Evolutionary conservation across 2,329 filamentous ascomycete genomes (phyloP), one percentile per base, ranked within the genome.

Genomic region (Dactylonectria macrodidyma): DNA sequence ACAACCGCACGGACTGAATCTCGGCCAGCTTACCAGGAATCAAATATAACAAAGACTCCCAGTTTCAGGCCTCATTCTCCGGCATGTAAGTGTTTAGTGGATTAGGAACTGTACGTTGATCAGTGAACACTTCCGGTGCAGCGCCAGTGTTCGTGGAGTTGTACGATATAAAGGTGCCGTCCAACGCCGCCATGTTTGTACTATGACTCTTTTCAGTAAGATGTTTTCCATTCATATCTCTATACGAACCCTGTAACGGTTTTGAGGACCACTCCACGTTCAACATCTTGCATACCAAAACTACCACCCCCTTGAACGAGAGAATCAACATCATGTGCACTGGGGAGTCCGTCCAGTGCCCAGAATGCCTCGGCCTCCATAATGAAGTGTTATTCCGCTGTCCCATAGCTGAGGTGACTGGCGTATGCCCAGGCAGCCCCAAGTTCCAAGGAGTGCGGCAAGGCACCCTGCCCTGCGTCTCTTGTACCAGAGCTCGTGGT

Each of bases 291-390:
- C 11, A 6, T 38, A 38, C 3, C 9, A 10, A 38, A 3, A 10
- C 10, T 50, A 59, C 30, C 44, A 59, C 30, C 44, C 22, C 30
- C 44, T 10, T 5, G 7, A 48, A 12, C 34, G 12, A 41, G 36
- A 51, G 10, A 19, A 30, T 36, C 3, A 3, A 67, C 41, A 59
- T 7, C 30, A 73, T 73, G 71, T 73, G 71, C 47, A 55, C 59
- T 59, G 71, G 67, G 11, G 69, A 63, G 16, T 65, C 61, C 24
- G 59, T 73, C 51, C 71, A 70, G 36, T 73, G 71, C 8, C 71
- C 64, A 47, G 52, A 67, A 26, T 73, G 71, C 67, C 62, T 38
- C 30, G 46, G 50, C 48, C 47, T 71, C 19, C 62, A 33, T 19
- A 44, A 38, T 10, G 56, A 59, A 11, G 56, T 73, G 19, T 46